These are phyloP conservation scores for Hibiscus trionum DNA, from an alignment of 345 rosid genomes.

Conservation along the genomic window DNA sequence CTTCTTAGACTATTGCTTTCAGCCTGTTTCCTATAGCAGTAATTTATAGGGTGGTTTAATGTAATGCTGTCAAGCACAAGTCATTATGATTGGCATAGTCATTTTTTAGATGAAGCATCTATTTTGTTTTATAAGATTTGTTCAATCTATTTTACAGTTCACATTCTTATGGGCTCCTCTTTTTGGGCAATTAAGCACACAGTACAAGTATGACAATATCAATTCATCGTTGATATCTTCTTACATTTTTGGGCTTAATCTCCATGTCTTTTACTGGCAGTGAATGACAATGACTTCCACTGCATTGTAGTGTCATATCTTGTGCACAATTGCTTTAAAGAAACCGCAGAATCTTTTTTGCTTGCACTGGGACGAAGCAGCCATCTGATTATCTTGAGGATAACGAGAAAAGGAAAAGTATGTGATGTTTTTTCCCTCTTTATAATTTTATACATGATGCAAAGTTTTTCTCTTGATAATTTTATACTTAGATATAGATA, in stretches of 20 bases:
- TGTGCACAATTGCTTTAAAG: constrained; percentile 83
- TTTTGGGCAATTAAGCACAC: not conserved
- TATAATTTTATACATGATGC: too few species aligned
- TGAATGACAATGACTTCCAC: constrained; percentile 58
- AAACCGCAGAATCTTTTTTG: constrained; percentile 70
- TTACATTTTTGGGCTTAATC: not conserved
- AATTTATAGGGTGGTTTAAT: too few species aligned
- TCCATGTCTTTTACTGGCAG: constrained; percentile 36
- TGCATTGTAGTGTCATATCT: constrained; percentile 71
- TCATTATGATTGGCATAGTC: not conserved
- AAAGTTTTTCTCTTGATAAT: not conserved
- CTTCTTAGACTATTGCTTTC: not conserved
- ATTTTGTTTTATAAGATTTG: not conserved
- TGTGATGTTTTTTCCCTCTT: constrained; percentile 12
- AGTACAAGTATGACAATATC: not conserved
- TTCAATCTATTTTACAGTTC: not conserved
- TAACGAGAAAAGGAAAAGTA: constrained; percentile 82
- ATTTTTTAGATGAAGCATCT: not conserved
- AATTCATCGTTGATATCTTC: not conserved
- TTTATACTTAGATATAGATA: not conserved
- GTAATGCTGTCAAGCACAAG: too few species aligned
- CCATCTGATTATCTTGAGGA: constrained; percentile 58
- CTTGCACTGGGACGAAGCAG: constrained; percentile 56
- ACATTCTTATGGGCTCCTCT: not conserved
- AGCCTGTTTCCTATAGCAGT: not conserved